Conservation (phyloP, 257 asterid species). For the Lycium ferocissimum region DNA sequence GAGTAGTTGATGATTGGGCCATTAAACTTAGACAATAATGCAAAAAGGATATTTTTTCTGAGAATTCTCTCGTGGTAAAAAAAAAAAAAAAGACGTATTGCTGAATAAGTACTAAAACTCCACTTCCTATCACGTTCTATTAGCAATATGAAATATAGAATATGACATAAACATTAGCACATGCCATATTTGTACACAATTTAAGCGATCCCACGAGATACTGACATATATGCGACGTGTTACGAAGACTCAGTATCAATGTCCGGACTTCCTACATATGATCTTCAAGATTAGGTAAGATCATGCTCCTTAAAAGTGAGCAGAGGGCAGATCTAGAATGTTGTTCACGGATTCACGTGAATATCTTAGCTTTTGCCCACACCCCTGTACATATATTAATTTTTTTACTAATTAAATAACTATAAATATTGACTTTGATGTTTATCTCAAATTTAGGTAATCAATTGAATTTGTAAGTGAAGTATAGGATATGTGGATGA, state of each 20-base stretch:
- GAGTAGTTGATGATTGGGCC: not conserved
- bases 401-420: too few relatives aligned
- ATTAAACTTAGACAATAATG: too few relatives aligned
- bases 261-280: not conserved
- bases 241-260: too few relatives aligned
- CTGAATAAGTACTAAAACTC: not conserved
- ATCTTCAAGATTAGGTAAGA: not conserved
- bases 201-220: not conserved
- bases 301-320: too few relatives aligned
- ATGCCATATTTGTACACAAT: conserved; percentile 13
- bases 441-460: too few relatives aligned
- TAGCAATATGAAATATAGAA: not conserved
- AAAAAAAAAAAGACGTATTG: not conserved
- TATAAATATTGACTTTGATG: too few relatives aligned
- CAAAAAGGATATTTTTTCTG: not conserved
- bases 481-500: too few relatives aligned
- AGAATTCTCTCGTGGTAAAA: not conserved
- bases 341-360: too few relatives aligned
- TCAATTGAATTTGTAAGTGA: too few relatives aligned
- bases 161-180: not conserved
- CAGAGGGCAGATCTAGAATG: too few relatives aligned
- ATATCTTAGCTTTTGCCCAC: not conserved
- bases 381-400: too few relatives aligned
- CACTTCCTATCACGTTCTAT: not conserved
- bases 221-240: not conserved